Conservation (phyloP, 805 yeast species). For the Metschnikowia peoriensis region DNA sequence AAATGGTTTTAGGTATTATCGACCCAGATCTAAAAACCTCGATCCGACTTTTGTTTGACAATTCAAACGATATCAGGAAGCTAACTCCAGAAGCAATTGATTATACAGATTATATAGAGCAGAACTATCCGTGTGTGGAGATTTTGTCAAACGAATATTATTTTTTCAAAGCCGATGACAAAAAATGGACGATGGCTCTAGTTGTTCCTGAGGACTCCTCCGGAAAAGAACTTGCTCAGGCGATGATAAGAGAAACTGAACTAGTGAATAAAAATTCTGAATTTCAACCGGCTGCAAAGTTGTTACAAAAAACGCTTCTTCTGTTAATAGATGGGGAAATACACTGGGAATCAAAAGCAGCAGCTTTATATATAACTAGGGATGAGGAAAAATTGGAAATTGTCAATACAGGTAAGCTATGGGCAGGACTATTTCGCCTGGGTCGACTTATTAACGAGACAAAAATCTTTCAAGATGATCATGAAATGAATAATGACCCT, state of each 20-base stretch:
- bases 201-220: neutral
- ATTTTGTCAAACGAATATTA: neutral
- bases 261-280: neutral
- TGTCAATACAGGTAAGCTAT: neutral
- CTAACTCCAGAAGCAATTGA: neutral
- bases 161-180: neutral
- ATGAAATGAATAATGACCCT: neutral
- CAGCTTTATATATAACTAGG: neutral
- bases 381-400: neutral
- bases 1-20: too few species aligned
- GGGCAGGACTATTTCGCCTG: conserved; percentile 6
- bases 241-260: neutral
- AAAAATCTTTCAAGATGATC: too few species aligned
- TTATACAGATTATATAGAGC: too few species aligned
- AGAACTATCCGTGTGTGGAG: neutral
- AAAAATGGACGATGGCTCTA: neutral
- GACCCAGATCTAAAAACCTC: too few species aligned
- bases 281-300: neutral
- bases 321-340: neutral
- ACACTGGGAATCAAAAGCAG: neutral
- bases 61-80: neutral
- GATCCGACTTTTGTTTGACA: too few species aligned
- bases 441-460: conserved; percentile 2
- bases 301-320: neutral
- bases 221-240: neutral